Evolutionary conservation across 2,329 filamentous ascomycete genomes (phyloP).

Genomic region (Meredithiella fracta): DNA sequence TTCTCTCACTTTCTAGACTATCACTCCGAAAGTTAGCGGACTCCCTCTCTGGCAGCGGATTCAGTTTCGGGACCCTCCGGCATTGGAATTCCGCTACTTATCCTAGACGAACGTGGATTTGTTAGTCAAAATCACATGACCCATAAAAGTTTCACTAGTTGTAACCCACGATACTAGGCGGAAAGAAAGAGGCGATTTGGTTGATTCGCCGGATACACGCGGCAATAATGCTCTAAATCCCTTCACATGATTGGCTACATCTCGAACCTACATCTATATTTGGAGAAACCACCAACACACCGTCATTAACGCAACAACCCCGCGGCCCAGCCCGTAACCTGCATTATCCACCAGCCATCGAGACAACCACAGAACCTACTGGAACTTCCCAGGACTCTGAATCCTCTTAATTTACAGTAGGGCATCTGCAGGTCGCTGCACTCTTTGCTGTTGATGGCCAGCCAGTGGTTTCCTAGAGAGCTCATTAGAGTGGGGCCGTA

Average conservation of each 20-base stretch:
- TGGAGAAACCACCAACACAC: no score
- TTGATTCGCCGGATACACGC: no score
- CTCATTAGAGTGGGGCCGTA: conserved; percentile 9
- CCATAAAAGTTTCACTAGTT: no score
- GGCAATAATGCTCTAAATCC: no score
- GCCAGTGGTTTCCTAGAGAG: background rate
- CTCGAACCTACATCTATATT: no score
- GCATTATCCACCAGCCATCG: background rate
- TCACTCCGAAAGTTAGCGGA: background rate
- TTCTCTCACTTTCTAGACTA: no score
- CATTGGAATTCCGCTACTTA: background rate
- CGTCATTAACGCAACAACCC: background rate
- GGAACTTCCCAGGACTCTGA: background rate
- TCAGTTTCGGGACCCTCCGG: background rate
- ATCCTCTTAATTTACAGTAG: background rate
- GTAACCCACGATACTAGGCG: no score
- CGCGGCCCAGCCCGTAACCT: background rate
- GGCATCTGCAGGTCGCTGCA: background rate
- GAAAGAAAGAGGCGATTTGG: no score
- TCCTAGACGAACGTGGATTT: no score
- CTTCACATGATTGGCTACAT: no score
- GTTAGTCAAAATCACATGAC: no score
- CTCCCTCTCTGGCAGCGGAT: background rate
- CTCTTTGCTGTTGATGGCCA: background rate
- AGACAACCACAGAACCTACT: background rate